phyloP scores from a whole-genome alignment of 257 asterid species.

The Plantago elongata region DNA sequence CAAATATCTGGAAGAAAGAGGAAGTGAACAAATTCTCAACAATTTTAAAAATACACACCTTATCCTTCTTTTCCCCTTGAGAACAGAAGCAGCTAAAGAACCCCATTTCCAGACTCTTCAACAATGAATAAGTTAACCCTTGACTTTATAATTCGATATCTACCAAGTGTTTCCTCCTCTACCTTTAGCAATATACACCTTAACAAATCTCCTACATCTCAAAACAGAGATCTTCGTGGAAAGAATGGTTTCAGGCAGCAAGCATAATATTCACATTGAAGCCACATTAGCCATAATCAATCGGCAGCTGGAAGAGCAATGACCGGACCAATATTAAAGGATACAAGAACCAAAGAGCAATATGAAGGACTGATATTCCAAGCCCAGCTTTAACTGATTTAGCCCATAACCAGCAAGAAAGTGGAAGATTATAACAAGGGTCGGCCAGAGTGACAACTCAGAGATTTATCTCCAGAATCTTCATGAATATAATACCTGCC shows the following conservation, averaged over 20 bases:
- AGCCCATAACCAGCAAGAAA: constrained; percentile 36
- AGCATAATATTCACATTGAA: constrained; percentile 24
- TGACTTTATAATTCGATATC: not conserved
- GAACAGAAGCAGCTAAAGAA: constrained; percentile 39
- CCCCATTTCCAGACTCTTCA: constrained; percentile 35
- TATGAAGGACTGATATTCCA: constrained; percentile 26
- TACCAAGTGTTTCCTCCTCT: constrained; percentile 6
- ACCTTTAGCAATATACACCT: constrained; percentile 15
- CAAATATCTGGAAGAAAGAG: not conserved
- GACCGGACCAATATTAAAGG: constrained; percentile 33
- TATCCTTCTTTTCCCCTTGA: constrained; percentile 37
- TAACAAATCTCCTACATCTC: constrained; percentile 27
- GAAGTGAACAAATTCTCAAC: not conserved
- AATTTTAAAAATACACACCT: constrained; percentile 21
- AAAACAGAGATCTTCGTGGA: constrained; percentile 19
- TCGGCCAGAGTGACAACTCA: constrained; percentile 58
- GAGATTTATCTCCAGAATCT: constrained; percentile 47
- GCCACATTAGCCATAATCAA: constrained; percentile 56
- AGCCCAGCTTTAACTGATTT: constrained; percentile 24
- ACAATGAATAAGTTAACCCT: constrained; percentile 7
- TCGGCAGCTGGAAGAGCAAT: constrained; percentile 49
- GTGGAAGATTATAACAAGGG: constrained; percentile 26
- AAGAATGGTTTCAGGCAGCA: constrained; percentile 15
- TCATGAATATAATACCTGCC: constrained; percentile 46
- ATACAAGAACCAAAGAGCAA: constrained; percentile 24